phyloP scores from a whole-genome alignment of 2,329 filamentous ascomycete species.

The Alternaria sp. region DNA sequence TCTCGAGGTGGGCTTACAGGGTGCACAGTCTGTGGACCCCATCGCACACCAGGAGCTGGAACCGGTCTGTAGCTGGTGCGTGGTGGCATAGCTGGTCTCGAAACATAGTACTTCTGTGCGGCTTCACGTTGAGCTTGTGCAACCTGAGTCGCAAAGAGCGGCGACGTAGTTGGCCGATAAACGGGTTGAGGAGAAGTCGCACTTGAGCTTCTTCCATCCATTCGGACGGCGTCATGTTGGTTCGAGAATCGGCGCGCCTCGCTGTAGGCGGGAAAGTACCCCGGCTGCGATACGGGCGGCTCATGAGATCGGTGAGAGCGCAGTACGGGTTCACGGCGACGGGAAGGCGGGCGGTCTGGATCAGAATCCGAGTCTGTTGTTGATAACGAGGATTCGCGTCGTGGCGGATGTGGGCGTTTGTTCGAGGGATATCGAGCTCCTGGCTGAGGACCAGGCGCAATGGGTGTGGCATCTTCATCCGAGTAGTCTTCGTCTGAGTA shows the following conservation, averaged over 20 bases:
- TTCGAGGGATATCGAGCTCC: constrained; percentile 34
- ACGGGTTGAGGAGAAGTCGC: constrained; percentile 37
- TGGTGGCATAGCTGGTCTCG: constrained; percentile 38
- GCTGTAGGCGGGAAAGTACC: constrained; percentile 51
- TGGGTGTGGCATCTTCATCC: constrained; percentile 42
- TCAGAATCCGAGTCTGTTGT: constrained; percentile 46
- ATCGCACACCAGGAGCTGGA: constrained; percentile 33
- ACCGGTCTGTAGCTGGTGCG: constrained; percentile 37
- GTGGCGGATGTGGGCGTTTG: constrained; percentile 44
- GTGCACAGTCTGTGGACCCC: constrained; percentile 25
- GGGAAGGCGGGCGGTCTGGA: constrained; percentile 35
- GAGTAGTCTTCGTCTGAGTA: constrained; percentile 42
- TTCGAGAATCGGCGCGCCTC: constrained; percentile 41
- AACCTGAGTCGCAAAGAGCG: constrained; percentile 59
- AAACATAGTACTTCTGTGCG: constrained; percentile 42
- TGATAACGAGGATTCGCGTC: constrained; percentile 47
- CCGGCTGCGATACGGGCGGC: constrained; percentile 49
- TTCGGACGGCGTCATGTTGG: constrained; percentile 26
- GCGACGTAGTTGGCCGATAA: constrained; percentile 57
- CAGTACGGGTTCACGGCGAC: constrained; percentile 42
- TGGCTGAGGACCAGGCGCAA: constrained; percentile 33
- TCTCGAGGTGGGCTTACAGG: constrained; percentile 35
- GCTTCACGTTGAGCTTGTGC: constrained; percentile 47
- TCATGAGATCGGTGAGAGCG: constrained; percentile 56
- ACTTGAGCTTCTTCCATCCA: constrained; percentile 27